Evolutionary conservation across 129 eudicot genomes (phyloP), one percentile per base, ranked within the genome.

Genomic region (Scalesia atractyloides): DNA sequence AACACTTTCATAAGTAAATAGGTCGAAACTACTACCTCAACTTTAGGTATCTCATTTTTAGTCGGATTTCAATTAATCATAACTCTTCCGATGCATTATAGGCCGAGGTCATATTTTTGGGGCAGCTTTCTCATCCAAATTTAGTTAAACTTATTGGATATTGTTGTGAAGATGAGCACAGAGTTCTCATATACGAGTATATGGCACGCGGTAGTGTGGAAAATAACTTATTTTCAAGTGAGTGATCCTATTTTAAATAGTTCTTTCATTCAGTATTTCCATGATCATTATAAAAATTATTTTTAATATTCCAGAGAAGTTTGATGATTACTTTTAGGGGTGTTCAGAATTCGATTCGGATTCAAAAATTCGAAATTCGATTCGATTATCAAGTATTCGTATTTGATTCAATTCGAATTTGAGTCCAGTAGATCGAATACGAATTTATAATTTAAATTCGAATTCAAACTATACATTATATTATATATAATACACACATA

Each of bases 41-140:
- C 30, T 57, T 77, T 58, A 0, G 17, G 50, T 13, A 65, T 33
- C 18, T 26, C 26, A 37, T 36, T 33, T 66, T 71, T 9, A 7
- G 51, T 22, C 47, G 63, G 3, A 15, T 53, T 56, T 19, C 56
- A 18, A 6, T 70, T 39, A 71, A n/a, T 64, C 5, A 30, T 34
- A 73, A 61, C 41, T 53, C 66, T 19, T 78, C 50, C 77, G n/a
- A 47, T 68, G 65, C 7, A 52, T 60, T 73, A 73, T 80, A 93
- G 98, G 97, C 98, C 6, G 97, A 93, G 82, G 97, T 89, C 36
- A 89, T 93, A 73, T 89, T 93, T 76, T 80, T 93, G 80, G 98
- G 98, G 59, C 98, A 89, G 79, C 98, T 93, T 49, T 89, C 98
- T 52, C 98, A 93, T 81, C 97, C 97, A 58, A 89, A 93, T 82